A percentile compares a stretch with the other conserved stretches of the same genome.
Conservation (phyloP, 352 stramenopile species). For the Globisporangium alternatum region DNA sequence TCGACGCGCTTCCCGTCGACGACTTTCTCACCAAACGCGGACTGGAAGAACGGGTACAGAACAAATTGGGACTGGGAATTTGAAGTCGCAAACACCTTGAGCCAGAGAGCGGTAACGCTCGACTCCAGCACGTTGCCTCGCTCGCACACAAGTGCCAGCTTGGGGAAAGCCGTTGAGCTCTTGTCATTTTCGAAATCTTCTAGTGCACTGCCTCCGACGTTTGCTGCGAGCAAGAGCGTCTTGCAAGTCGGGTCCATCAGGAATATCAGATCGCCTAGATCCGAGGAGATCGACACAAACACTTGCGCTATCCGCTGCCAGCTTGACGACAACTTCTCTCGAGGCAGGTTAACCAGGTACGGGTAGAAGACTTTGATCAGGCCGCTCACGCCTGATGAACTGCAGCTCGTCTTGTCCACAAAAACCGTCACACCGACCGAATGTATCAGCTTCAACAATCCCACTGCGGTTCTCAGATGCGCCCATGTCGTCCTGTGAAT, state of each 20-base stretch:
- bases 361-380: conserved; percentile 70
- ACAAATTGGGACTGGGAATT: conserved; percentile 21
- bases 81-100: conserved; percentile 21
- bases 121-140: conserved; percentile 38
- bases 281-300: conserved; percentile 24
- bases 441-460: conserved; percentile 21
- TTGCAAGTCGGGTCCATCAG: conserved; percentile 53
- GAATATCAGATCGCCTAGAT: conserved; percentile 21
- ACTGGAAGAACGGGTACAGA: conserved; percentile 65
- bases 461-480: conserved; percentile 12
- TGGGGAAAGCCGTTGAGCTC: conserved; percentile 21
- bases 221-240: conserved; percentile 41
- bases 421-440: background rate
- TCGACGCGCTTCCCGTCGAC: conserved; percentile 57
- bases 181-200: conserved; percentile 1
- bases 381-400: conserved; percentile 28
- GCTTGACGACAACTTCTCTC: conserved; percentile 36
- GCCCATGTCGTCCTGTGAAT: conserved; percentile 30
- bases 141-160: conserved; percentile 48
- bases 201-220: background rate
- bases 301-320: conserved; percentile 35
- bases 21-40: conserved; percentile 65
- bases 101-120: conserved; percentile 32
- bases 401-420: background rate
- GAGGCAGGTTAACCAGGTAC: conserved; percentile 52